Percentiles rank a stretch among this genome's conserved stretches.
phyloP scores from a whole-genome alignment of 352 stramenopile species.

The Peronosclerospora sorghi region DNA sequence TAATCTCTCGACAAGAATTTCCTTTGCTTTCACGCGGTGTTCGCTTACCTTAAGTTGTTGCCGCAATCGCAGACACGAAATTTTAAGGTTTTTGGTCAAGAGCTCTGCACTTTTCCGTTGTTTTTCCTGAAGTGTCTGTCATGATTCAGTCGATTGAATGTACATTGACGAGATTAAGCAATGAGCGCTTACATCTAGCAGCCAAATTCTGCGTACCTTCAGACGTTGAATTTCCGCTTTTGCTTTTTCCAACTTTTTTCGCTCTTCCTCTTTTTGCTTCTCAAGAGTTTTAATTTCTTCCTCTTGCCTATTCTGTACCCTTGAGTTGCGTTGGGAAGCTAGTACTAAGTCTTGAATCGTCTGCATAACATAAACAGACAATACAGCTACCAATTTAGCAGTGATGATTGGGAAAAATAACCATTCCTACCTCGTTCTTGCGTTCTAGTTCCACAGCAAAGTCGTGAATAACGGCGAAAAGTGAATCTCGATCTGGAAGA shows the following conservation, averaged over 20 bases:
- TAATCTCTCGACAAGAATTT: slow-evolving; percentile 67
- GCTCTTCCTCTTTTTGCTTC: slow-evolving; percentile 38
- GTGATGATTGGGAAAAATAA: neutral
- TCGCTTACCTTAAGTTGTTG: slow-evolving; percentile 83
- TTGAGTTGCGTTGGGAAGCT: slow-evolving; percentile 47
- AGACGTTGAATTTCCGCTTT: slow-evolving; percentile 44
- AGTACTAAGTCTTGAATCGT: slow-evolving; percentile 72
- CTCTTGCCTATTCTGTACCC: slow-evolving; percentile 38
- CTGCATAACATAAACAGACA: slow-evolving; percentile 16
- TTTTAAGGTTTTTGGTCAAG: slow-evolving; percentile 49
- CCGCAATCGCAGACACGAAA: slow-evolving; percentile 48
- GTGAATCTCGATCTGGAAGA: slow-evolving; percentile 32
- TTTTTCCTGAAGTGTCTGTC: slow-evolving; percentile 35
- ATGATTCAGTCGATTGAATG: slow-evolving; percentile 1
- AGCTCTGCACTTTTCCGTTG: slow-evolving; percentile 35
- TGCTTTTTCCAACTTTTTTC: slow-evolving; percentile 32
- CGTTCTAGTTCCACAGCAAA: slow-evolving; percentile 43
- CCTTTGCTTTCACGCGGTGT: slow-evolving; percentile 80
- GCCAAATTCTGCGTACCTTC: slow-evolving; percentile 23
- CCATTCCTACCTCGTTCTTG: slow-evolving; percentile 49
- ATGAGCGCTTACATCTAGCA: neutral
- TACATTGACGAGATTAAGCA: slow-evolving; percentile 1
- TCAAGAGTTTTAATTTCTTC: slow-evolving; percentile 29
- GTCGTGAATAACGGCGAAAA: slow-evolving; percentile 55
- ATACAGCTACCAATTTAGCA: slow-evolving; percentile 1